Conservation (phyloP, 1,284 basidiomycete genomes). For the Thelephora terrestris region DNA sequence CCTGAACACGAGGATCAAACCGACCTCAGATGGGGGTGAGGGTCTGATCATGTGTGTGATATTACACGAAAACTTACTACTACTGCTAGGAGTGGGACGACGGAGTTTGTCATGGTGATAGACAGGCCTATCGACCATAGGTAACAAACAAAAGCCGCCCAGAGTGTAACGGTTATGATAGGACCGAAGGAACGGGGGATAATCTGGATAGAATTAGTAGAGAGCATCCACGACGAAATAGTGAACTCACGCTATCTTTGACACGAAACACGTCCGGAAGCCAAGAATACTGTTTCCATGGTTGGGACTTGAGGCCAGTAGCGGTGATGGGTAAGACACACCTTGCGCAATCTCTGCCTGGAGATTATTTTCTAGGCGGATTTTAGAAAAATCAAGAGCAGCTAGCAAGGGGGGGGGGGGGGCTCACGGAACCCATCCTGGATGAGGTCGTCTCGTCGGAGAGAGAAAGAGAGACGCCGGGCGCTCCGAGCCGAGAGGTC, state of each 20-base stretch:
- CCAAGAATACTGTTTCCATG: slow-evolving; percentile 66
- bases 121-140: slow-evolving; percentile 41
- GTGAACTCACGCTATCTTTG: slow-evolving; percentile 55
- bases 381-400: too few relatives aligned
- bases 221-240: background rate
- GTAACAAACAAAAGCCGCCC: slow-evolving; percentile 54
- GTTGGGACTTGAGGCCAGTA: background rate
- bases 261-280: slow-evolving; percentile 77
- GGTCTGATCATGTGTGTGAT: background rate
- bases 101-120: slow-evolving; percentile 56
- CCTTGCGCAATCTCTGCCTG: slow-evolving; percentile 25
- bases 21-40: slow-evolving; percentile 36
- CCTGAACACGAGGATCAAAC: slow-evolving; percentile 72
- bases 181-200: slow-evolving; percentile 63
- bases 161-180: slow-evolving; percentile 74
- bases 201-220: slow-evolving; percentile 33
- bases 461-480: too few relatives aligned
- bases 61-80: slow-evolving; percentile 50
- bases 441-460: too few relatives aligned
- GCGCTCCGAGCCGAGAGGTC: too few relatives aligned
- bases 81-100: slow-evolving; percentile 79
- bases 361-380: slow-evolving; percentile 20
- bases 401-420: too few relatives aligned
- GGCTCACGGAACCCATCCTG: too few relatives aligned
- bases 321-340: slow-evolving; percentile 6